phyloP scores from a whole-genome alignment of 352 stramenopile species.

The Pythium diclinum region DNA sequence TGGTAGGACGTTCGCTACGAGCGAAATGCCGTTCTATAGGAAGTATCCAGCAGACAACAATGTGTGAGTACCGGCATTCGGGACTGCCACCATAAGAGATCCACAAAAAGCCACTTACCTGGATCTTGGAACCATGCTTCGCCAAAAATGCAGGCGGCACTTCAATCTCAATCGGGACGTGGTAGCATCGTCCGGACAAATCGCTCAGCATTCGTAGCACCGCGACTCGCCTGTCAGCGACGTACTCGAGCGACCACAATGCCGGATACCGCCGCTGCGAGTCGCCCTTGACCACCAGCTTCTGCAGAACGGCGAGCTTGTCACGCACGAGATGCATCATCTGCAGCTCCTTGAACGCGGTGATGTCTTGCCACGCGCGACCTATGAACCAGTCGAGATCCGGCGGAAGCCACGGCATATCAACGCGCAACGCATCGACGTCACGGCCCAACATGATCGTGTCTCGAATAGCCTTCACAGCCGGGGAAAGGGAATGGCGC shows the following conservation, averaged over 20 bases:
- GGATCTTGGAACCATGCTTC: neutral
- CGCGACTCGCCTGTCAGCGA: neutral
- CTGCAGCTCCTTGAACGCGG: constrained; percentile 4
- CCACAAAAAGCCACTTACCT: neutral
- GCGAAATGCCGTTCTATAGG: too few relatives aligned
- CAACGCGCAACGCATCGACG: neutral
- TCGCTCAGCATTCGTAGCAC: constrained; percentile 22
- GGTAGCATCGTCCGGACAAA: constrained; percentile 23
- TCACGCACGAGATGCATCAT: constrained; percentile 8
- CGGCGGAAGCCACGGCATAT: constrained; percentile 12
- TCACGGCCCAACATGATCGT: neutral
- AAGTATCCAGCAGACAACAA: too few relatives aligned
- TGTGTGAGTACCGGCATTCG: too few relatives aligned
- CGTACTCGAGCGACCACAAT: constrained; percentile 14
- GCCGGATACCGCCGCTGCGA: constrained; percentile 17
- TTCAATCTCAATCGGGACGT: constrained; percentile 17
- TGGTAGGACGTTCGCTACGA: too few relatives aligned
- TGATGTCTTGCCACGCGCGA: constrained; percentile 11
- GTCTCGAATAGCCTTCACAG: constrained; percentile 15
- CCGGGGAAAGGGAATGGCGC: neutral
- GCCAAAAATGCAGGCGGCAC: neutral
- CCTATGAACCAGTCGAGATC: constrained; percentile 21
- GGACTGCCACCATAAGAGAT: too few relatives aligned
- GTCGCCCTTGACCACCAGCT: constrained; percentile 10
- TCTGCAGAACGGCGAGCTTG: constrained; percentile 14